Evolutionary conservation across 192 early-diverging fungal species (phyloP).

Genomic region (Glomus cerebriforme): DNA sequence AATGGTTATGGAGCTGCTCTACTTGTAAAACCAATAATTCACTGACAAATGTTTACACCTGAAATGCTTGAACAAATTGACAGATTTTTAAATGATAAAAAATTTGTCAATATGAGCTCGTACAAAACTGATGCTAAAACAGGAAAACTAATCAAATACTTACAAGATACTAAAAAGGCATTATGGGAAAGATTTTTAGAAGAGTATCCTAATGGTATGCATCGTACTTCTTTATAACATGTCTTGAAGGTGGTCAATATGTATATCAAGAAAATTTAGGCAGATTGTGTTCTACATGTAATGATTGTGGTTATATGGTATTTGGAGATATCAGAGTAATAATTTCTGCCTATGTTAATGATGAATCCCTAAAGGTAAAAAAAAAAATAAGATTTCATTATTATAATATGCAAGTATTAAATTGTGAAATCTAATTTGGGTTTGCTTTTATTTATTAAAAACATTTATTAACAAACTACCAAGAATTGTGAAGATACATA

Average conservation of each 20-base stretch:
- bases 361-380: background rate
- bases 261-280: background rate
- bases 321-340: conserved; percentile 9
- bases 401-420: background rate
- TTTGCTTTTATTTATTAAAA: background rate
- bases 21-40: conserved; percentile 1
- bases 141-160: too few species aligned
- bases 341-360: background rate
- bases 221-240: background rate
- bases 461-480: background rate
- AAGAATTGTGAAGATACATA: background rate
- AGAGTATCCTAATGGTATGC: background rate
- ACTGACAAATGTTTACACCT: background rate
- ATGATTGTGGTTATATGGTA: conserved; percentile 12
- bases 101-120: too few species aligned
- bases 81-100: background rate
- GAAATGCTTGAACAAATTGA: conserved; percentile 16
- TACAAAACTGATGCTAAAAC: too few species aligned
- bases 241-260: background rate
- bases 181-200: too few species aligned
- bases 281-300: background rate
- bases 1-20: background rate
- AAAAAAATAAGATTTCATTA: too few species aligned
- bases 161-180: too few species aligned
- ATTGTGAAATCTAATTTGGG: background rate